Conservation (phyloP, 306 rosid species). For the Dalbergia oliveri region DNA sequence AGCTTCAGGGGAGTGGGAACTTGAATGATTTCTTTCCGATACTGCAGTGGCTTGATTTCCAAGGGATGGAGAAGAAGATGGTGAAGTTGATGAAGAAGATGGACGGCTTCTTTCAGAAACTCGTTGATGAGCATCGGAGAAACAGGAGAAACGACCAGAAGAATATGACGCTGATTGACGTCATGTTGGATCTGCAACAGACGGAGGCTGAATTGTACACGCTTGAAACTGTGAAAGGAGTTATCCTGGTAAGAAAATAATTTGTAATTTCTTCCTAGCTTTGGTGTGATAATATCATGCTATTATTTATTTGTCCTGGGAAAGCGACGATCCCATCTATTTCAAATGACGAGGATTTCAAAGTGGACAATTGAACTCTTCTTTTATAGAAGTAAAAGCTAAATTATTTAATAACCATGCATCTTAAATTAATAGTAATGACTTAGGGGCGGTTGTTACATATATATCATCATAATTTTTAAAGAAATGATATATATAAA, state of each 20-base stretch:
- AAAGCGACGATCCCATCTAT: too few relatives aligned
- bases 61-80: slow-evolving; percentile 47
- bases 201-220: slow-evolving; percentile 34
- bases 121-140: slow-evolving; percentile 20
- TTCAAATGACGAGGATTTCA: too few relatives aligned
- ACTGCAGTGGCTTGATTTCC: slow-evolving; percentile 45
- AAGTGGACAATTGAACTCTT: too few relatives aligned
- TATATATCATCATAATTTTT: too few relatives aligned
- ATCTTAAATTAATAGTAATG: too few relatives aligned
- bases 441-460: too few relatives aligned
- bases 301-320: too few relatives aligned
- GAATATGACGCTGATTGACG: slow-evolving; percentile 35
- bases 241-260: slow-evolving; percentile 26
- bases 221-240: slow-evolving; percentile 50
- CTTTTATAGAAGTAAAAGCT: too few relatives aligned
- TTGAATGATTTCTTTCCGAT: slow-evolving; percentile 52
- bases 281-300: too few relatives aligned
- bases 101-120: slow-evolving; percentile 45
- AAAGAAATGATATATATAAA: too few relatives aligned
- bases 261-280: too few relatives aligned
- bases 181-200: slow-evolving; percentile 39
- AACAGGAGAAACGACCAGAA: background rate
- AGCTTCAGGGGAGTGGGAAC: slow-evolving; percentile 8
- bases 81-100: slow-evolving; percentile 36
- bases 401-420: too few relatives aligned